These are phyloP conservation scores for Betula pendula DNA, from an alignment of 306 rosid genomes.

Conservation along the genomic window DNA sequence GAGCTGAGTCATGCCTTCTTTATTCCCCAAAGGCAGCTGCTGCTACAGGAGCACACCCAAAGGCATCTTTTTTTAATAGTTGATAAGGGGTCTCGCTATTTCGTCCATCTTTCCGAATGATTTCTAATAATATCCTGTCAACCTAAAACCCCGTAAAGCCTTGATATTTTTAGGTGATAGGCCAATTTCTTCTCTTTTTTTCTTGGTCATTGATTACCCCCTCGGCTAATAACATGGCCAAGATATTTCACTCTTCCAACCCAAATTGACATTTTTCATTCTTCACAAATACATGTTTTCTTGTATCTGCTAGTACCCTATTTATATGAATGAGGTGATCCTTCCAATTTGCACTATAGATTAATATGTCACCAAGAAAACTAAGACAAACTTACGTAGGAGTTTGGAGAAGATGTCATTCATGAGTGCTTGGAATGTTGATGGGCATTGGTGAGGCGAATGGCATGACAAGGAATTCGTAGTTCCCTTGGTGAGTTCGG, in stretches of 20 bases:
- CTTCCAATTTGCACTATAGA: no score
- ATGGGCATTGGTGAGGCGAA: not conserved
- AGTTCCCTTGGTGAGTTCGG: not conserved
- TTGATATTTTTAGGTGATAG: not conserved
- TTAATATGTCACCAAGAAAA: no score
- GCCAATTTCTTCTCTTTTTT: not conserved
- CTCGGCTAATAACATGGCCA: not conserved
- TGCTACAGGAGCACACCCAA: not conserved
- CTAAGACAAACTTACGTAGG: not conserved
- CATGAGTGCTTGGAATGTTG: not conserved
- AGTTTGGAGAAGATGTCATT: not conserved
- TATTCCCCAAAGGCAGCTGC: not conserved
- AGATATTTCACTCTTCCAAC: not conserved
- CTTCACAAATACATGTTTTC: not conserved
- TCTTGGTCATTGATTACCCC: not conserved
- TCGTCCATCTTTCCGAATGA: not conserved
- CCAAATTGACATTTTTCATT: not conserved
- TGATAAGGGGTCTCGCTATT: not conserved
- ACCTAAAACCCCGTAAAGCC: not conserved
- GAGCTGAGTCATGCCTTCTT: not conserved
- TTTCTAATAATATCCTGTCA: not conserved
- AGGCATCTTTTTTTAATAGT: not conserved
- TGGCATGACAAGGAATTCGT: not conserved
- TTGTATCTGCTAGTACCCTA: no score
- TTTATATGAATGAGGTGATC: not conserved